Evolutionary conservation across 164 flowering plant species (phyloP).

Genomic region (Liriodendron chinense): DNA sequence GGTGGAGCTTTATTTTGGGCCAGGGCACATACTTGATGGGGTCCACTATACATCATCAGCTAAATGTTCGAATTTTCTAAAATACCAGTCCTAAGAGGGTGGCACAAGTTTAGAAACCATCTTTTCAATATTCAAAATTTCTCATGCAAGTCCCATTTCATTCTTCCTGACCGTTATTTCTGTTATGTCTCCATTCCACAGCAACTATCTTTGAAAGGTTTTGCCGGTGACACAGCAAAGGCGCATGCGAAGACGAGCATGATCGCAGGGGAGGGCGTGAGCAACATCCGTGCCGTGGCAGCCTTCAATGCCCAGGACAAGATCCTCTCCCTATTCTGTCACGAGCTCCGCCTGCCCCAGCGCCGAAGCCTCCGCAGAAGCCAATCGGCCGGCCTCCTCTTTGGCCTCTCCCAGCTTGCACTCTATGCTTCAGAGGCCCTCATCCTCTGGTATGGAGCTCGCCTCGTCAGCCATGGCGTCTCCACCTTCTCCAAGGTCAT

Average conservation of each 20-base stretch:
- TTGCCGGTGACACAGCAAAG: conserved; percentile 97
- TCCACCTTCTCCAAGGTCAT: conserved; percentile 92
- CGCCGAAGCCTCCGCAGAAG: conserved; percentile 63
- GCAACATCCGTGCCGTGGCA: conserved; percentile 95
- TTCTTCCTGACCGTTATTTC: conserved; percentile 3
- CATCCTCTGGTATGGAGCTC: conserved; percentile 90
- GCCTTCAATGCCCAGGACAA: conserved; percentile 95
- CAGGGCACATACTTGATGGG: too few relatives aligned
- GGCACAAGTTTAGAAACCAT: too few relatives aligned
- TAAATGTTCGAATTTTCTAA: too few relatives aligned
- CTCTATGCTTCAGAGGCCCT: conserved; percentile 88
- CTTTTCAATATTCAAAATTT: background rate
- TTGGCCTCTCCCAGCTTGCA: conserved; percentile 92
- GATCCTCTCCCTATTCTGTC: conserved; percentile 69
- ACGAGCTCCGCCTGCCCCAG: conserved; percentile 79
- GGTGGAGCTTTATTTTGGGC: too few relatives aligned
- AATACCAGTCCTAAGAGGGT: too few relatives aligned
- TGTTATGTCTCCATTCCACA: conserved; percentile 24
- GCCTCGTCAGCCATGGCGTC: conserved; percentile 66
- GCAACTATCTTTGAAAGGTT: conserved; percentile 96
- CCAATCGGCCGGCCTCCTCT: conserved; percentile 73
- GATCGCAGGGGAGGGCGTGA: conserved; percentile 98
- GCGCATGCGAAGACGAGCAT: conserved; percentile 98
- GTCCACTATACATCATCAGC: too few relatives aligned
- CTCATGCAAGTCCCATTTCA: background rate